Conservation (phyloP, 768 basidiomycete species). For the Tulasnella sp. region DNA sequence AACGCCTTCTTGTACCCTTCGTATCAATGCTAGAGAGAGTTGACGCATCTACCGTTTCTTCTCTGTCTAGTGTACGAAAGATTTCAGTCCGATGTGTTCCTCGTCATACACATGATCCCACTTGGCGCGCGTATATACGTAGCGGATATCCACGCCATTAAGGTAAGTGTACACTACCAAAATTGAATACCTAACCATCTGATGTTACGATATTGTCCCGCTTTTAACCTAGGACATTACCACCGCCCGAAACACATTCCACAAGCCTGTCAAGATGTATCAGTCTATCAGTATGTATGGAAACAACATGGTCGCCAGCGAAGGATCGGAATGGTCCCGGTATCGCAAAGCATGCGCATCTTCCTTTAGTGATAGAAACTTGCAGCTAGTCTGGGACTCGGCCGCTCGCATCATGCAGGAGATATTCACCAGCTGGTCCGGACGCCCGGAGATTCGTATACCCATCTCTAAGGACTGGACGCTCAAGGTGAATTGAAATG, state of each 20-base stretch:
- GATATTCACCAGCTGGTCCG: slow-evolving; percentile 2
- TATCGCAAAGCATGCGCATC: not conserved
- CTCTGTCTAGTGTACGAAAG: no score
- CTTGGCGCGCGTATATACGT: not conserved
- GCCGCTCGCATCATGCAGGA: slow-evolving; percentile 1
- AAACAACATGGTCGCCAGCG: slow-evolving; percentile 6
- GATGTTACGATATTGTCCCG: not conserved
- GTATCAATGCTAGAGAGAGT: no score
- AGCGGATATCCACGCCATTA: slow-evolving; percentile 1
- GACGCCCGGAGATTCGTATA: not conserved
- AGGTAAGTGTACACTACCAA: not conserved
- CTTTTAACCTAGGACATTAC: not conserved
- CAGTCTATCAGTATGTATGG: not conserved
- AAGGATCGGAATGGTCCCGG: slow-evolving; percentile 6
- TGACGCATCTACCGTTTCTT: no score
- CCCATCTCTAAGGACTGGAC: not conserved
- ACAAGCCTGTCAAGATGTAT: slow-evolving; percentile 2
- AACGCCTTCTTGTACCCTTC: no score
- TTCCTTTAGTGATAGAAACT: not conserved
- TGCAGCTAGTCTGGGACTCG: not conserved
- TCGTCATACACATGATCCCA: no score
- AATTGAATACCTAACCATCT: no score
- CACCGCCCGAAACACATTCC: not conserved
- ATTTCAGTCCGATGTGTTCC: no score
- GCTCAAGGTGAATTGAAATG: not conserved